phyloP scores from a whole-genome alignment of 2,329 filamentous ascomycete species.

The Leptographium flavum region DNA sequence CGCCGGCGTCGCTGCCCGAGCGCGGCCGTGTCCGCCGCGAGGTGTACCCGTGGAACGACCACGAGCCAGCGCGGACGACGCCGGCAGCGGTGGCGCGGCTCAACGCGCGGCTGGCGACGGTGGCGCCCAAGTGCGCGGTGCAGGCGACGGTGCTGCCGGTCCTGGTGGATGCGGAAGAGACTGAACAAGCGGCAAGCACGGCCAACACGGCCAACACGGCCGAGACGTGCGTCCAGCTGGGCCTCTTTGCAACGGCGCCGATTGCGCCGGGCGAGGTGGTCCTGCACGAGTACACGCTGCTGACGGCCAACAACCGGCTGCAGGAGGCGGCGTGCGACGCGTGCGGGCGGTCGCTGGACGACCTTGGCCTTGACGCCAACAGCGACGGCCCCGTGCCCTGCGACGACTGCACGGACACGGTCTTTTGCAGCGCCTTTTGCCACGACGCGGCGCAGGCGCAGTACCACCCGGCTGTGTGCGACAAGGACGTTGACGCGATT shows the following conservation, averaged over 20 bases:
- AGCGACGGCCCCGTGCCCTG: conserved; percentile 43
- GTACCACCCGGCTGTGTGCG: conserved; percentile 53
- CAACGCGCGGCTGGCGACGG: conserved; percentile 51
- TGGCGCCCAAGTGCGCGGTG: conserved; percentile 74
- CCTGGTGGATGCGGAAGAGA: conserved; percentile 33
- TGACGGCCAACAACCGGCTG: conserved; percentile 79
- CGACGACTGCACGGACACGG: conserved; percentile 47
- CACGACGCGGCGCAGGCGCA: conserved; percentile 39
- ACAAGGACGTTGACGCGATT: conserved; percentile 50
- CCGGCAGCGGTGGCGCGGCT: conserved; percentile 54
- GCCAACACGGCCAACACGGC: conserved; percentile 13
- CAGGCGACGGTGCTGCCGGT: conserved; percentile 62
- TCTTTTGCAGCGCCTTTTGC: conserved; percentile 50
- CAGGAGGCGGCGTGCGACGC: conserved; percentile 84
- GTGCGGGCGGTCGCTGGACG: conserved; percentile 61
- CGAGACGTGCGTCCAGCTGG: conserved; percentile 58
- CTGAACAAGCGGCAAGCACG: conserved; percentile 16
- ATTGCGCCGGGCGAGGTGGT: conserved; percentile 64
- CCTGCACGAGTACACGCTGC: conserved; percentile 66
- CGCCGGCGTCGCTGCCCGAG: conserved; percentile 46
- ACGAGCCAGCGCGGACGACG: conserved; percentile 58
- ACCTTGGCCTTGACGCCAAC: conserved; percentile 31
- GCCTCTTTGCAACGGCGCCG: conserved; percentile 76
- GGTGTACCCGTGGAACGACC: conserved; percentile 54
- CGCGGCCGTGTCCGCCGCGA: conserved; percentile 55